Conservation (phyloP, 2,329 filamentous ascomycete species). For the Arthrobotrys megalospora region DNA sequence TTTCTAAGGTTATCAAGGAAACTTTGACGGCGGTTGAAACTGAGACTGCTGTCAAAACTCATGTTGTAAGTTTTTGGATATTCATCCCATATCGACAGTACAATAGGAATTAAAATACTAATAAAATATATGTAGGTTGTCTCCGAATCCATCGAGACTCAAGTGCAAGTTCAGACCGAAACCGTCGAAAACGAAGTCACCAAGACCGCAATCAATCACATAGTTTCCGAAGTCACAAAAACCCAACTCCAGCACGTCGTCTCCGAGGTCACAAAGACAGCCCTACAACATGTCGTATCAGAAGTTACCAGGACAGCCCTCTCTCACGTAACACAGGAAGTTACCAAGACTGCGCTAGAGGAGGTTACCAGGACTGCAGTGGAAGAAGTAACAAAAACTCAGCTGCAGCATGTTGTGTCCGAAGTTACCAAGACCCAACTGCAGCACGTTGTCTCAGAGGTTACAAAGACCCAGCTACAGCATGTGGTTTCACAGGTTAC, state of each 20-base stretch:
- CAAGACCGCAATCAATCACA: constrained; percentile 38
- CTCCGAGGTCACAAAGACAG: constrained; percentile 30
- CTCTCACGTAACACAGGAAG: constrained; percentile 24
- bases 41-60: constrained; percentile 30
- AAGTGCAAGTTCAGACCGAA: constrained; percentile 36
- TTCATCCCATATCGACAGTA: not conserved
- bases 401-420: constrained; percentile 13
- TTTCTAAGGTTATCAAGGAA: constrained; percentile 38
- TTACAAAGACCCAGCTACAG: constrained; percentile 41
- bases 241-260: constrained; percentile 30
- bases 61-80: constrained; percentile 38
- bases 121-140: constrained; percentile 28
- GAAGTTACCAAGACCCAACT: constrained; percentile 45
- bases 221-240: constrained; percentile 21
- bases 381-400: constrained; percentile 26
- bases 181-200: constrained; percentile 48
- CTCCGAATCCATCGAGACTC: constrained; percentile 34
- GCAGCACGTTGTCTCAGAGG: constrained; percentile 40
- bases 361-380: constrained; percentile 19
- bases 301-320: constrained; percentile 42
- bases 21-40: constrained; percentile 45
- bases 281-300: constrained; percentile 15
- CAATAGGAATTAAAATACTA: not conserved
- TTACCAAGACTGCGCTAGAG: constrained; percentile 27
- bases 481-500: constrained; percentile 42